phyloP scores from a whole-genome alignment of 2,329 filamentous ascomycete species.

The Penicillium sp. region DNA sequence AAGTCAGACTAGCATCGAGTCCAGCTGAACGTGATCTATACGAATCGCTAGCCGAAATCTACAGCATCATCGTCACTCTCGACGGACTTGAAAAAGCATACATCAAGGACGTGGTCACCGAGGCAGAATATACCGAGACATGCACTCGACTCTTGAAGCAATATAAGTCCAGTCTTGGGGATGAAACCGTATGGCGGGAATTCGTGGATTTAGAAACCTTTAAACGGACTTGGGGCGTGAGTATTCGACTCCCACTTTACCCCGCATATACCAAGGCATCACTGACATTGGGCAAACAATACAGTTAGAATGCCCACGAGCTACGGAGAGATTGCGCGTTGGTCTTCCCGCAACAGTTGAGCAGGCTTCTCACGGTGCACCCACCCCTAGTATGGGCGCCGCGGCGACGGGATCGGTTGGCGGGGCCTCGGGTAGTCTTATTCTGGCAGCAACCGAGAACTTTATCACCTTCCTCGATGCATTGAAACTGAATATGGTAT shows the following conservation, averaged over 20 bases:
- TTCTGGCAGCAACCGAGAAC: slow-evolving; percentile 89
- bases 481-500: slow-evolving; percentile 82
- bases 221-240: slow-evolving; percentile 85
- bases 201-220: slow-evolving; percentile 89
- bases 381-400: slow-evolving; percentile 39
- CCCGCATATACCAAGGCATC: background rate
- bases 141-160: slow-evolving; percentile 92
- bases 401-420: slow-evolving; percentile 29
- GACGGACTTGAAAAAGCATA: slow-evolving; percentile 96
- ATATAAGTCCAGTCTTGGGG: slow-evolving; percentile 89
- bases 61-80: slow-evolving; percentile 93
- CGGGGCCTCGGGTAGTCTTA: slow-evolving; percentile 59
- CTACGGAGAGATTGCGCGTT: slow-evolving; percentile 85
- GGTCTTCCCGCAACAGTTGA: slow-evolving; percentile 83
- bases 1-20: slow-evolving; percentile 86
- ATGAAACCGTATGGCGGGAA: slow-evolving; percentile 82
- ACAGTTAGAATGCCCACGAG: slow-evolving; percentile 88
- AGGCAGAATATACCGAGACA: slow-evolving; percentile 91
- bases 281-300: slow-evolving; percentile 5
- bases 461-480: slow-evolving; percentile 98
- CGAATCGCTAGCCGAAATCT: slow-evolving; percentile 93
- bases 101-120: slow-evolving; percentile 87
- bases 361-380: slow-evolving; percentile 52
- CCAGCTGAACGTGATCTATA: slow-evolving; percentile 87
- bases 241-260: slow-evolving; percentile 33